Conservation (phyloP, 164 flowering plant genomes). For the Chloranthus sessilifolius region DNA sequence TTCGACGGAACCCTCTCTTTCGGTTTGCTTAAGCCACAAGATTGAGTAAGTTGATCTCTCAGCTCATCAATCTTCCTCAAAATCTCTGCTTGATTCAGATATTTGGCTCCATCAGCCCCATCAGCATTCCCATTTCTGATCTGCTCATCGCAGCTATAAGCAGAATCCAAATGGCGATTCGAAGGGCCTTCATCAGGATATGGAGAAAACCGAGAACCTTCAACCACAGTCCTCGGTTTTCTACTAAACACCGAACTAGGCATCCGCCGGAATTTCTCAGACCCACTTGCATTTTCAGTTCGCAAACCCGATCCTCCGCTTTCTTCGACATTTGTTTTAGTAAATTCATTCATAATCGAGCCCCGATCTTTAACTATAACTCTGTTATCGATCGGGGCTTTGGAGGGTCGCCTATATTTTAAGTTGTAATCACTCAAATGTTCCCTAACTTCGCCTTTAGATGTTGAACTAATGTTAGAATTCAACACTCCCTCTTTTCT, state of each 20-base stretch:
- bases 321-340: conserved; percentile 13
- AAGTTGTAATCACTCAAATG: conserved; percentile 3
- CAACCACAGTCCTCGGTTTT: conserved; percentile 12
- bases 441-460: conserved; percentile 15
- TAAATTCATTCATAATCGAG: conserved; percentile 7
- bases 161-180: conserved; percentile 18
- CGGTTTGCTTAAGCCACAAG: conserved; percentile 44
- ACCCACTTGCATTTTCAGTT: conserved; percentile 13
- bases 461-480: conserved; percentile 15
- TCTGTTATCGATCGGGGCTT: conserved; percentile 14
- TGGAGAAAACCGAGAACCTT: conserved; percentile 21
- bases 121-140: conserved; percentile 15
- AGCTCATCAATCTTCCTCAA: conserved; percentile 63
- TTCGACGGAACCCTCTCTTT: conserved; percentile 38
- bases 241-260: conserved; percentile 11
- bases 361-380: conserved; percentile 9
- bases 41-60: conserved; percentile 46
- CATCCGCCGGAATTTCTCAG: conserved; percentile 8
- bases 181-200: conserved; percentile 43
- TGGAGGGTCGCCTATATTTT: conserved; percentile 8
- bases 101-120: conserved; percentile 26
- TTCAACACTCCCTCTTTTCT: conserved; percentile 14
- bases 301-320: conserved; percentile 15
- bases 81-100: conserved; percentile 52
- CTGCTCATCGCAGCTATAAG: conserved; percentile 22